phyloP scores from a whole-genome alignment of 768 basidiomycete species.

The Lentinula detonsa region DNA sequence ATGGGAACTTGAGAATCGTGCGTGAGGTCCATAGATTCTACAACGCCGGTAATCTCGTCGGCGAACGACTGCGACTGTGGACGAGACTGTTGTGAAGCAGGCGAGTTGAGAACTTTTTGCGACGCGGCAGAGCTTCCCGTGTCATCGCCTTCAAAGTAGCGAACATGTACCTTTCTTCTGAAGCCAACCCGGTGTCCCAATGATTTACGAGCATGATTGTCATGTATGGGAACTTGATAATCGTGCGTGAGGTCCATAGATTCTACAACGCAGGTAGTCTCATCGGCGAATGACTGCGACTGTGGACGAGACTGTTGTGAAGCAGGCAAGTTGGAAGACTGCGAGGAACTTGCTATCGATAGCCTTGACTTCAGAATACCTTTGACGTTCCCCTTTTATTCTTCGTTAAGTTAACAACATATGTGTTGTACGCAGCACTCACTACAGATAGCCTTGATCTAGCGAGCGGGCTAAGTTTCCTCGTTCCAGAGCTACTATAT shows the following conservation, averaged over 20 bases:
- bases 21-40: conserved; percentile 58
- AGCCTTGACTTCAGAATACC: conserved; percentile 63
- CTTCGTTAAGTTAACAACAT: background rate
- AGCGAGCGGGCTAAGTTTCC: conserved; percentile 63
- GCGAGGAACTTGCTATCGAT: conserved; percentile 17
- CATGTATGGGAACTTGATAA: conserved; percentile 38
- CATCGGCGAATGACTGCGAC: conserved; percentile 21
- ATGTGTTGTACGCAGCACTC: conserved; percentile 17
- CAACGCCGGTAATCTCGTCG: conserved; percentile 32
- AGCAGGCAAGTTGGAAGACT: conserved; percentile 11
- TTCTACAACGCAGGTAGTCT: conserved; percentile 37
- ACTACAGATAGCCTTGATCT: conserved; percentile 69
- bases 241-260: conserved; percentile 62
- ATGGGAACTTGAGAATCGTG: conserved; percentile 41
- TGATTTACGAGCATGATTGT: conserved; percentile 59
- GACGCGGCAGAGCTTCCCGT: conserved; percentile 42
- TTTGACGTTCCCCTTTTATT: conserved; percentile 60
- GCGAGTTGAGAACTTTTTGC: conserved; percentile 33
- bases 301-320: conserved; percentile 12
- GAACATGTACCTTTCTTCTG: conserved; percentile 60
- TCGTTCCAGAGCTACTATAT: conserved; percentile 63
- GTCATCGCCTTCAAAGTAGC: conserved; percentile 49
- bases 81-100: conserved; percentile 7
- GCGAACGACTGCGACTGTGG: conserved; percentile 20
- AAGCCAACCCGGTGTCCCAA: conserved; percentile 77